Percentiles rank a stretch among this genome's conserved stretches.
phyloP scores from a whole-genome alignment of 805 yeast species.

The Teunomyces gatunensis region DNA sequence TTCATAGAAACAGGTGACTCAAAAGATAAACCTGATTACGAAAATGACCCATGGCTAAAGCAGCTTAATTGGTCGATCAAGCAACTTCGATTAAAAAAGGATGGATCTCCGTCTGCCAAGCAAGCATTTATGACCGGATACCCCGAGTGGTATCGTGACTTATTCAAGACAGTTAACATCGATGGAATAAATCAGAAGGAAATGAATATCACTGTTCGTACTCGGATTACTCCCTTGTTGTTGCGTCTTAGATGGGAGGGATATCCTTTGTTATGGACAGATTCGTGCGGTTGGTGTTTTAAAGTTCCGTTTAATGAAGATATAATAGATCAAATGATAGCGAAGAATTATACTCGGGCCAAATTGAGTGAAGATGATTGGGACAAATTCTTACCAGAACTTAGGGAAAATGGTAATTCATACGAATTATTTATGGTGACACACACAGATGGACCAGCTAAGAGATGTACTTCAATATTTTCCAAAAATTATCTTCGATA shows the following conservation, averaged over 20 bases:
- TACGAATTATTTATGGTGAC: conserved; percentile 68
- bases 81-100: conserved; percentile 60
- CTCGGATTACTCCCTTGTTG: conserved; percentile 74
- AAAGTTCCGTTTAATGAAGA: conserved; percentile 47
- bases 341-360: conserved; percentile 39
- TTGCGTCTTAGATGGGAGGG: conserved; percentile 83
- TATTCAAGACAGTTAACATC: conserved; percentile 34
- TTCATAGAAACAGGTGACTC: conserved; percentile 26
- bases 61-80: conserved; percentile 86
- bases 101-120: conserved; percentile 64
- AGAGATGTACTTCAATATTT: conserved; percentile 71
- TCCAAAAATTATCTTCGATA: conserved; percentile 70
- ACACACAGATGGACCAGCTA: conserved; percentile 78
- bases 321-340: conserved; percentile 24
- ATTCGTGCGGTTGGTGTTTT: conserved; percentile 86
- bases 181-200: conserved; percentile 35
- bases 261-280: conserved; percentile 78
- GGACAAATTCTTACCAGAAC: conserved; percentile 19
- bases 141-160: conserved; percentile 88
- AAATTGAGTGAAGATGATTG: conserved; percentile 28
- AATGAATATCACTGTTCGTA: conserved; percentile 63
- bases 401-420: conserved; percentile 18
- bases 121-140: conserved; percentile 81
- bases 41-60: conserved; percentile 80
- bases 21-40: conserved; percentile 26